Base-by-base conservation (phyloP, 495 filamentous ascomycete species). In the Penicillium diatomitis region DNA sequence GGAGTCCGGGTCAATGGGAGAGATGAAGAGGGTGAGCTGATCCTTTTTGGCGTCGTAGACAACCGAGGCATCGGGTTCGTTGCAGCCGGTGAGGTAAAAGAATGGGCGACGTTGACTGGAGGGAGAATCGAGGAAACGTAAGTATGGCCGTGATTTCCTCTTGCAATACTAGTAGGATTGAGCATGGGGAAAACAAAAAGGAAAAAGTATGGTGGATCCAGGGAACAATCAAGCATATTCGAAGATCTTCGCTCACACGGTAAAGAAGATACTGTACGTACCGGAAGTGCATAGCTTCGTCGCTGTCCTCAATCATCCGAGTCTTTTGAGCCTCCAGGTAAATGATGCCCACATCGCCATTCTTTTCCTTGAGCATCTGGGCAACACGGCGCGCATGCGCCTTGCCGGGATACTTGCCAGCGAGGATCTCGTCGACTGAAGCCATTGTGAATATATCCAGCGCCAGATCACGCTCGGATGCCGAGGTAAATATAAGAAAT, bases 361-460 rank as follows among this genome's bases (percentile, higher is more conserved):
- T 49, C 41, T 56, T 58, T 36, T 64, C 45, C 45, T 64, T 49
- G 9, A 97, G 84, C 57, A 81, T 82, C 46, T 87, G 80, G 10
- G 79, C 84, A n/a, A 96, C 90, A 55, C 81, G 81, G 54, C 80
- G 76, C 37, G 86, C 87, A 67, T 98, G 92, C 27, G 77, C 76
- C 68, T 96, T 97, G 38, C 88, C 94, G n/a, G 92, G 94, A 65
- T 98, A 98, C 67, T 96, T 95, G 41, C 81, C 84, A 52, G 72
- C 61, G 11, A 83, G 63, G 33, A 83, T 70, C 12, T 60, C 41
- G 46, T 80, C 66, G n/a, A 68, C 49, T 2, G 65, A 53, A 40
- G 67, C 47, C 69, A 71, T 71, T 20, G 38, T 53, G 56, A 27
- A n/a, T 29, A 2, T 20, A 20, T 20, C 20, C 20, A 20, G 20